phyloP scores from a whole-genome alignment of 2,329 filamentous ascomycete genomes.

The Hypoxylon sp. region DNA sequence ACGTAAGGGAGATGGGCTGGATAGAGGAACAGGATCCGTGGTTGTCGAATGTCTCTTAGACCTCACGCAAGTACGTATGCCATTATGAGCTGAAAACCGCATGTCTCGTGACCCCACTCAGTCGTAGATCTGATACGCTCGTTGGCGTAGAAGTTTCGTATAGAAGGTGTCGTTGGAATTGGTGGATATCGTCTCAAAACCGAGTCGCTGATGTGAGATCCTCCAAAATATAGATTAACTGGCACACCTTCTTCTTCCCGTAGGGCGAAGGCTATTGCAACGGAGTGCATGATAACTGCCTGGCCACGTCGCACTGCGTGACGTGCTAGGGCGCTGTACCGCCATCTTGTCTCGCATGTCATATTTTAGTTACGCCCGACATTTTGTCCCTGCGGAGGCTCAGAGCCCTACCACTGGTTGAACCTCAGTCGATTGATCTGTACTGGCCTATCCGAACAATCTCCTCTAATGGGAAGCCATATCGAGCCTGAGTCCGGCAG shows the following conservation, averaged over 20 bases:
- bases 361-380: slow-evolving; percentile 33
- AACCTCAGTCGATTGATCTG: not conserved
- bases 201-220: slow-evolving; percentile 40
- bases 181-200: slow-evolving; percentile 18
- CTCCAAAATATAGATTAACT: slow-evolving; percentile 31
- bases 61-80: not conserved
- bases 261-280: slow-evolving; percentile 25
- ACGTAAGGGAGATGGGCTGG: not conserved
- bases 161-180: slow-evolving; percentile 13
- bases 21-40: not conserved
- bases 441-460: slow-evolving; percentile 14
- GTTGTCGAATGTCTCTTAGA: not conserved
- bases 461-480: not conserved
- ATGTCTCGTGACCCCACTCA: slow-evolving; percentile 28
- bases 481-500: slow-evolving; percentile 6
- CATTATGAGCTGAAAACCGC: slow-evolving; percentile 21
- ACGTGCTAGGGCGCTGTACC: slow-evolving; percentile 21
- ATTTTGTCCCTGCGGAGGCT: slow-evolving; percentile 11
- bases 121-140: slow-evolving; percentile 10
- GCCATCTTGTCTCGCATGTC: slow-evolving; percentile 35
- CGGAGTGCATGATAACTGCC: slow-evolving; percentile 24
- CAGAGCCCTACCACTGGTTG: slow-evolving; percentile 14
- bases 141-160: slow-evolving; percentile 21
- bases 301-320: slow-evolving; percentile 31
- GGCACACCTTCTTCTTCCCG: slow-evolving; percentile 17